These are phyloP conservation scores for Pseudogymnoascus sp. DNA, from an alignment of 2,329 filamentous ascomycete genomes.

Conservation along the genomic window DNA sequence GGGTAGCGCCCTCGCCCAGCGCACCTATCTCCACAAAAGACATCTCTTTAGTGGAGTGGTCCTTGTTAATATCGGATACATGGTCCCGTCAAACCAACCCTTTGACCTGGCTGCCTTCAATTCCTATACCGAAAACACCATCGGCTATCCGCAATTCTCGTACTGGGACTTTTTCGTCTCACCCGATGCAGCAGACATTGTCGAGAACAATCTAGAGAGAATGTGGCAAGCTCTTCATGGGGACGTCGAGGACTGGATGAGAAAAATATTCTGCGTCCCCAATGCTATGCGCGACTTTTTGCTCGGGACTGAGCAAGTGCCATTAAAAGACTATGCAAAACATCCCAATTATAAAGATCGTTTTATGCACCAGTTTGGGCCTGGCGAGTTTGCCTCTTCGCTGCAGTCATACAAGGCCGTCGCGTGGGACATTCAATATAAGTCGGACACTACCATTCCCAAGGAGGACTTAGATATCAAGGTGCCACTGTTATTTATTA, in stretches of 20 bases:
- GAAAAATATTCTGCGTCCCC: conserved; percentile 31
- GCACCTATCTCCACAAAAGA: conserved; percentile 36
- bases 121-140: conserved; percentile 24
- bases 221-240: conserved; percentile 31
- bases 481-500: conserved; percentile 33
- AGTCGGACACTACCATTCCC: conserved; percentile 24
- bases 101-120: conserved; percentile 35
- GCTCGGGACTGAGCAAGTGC: conserved; percentile 18
- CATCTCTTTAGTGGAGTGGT: conserved; percentile 35
- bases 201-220: conserved; percentile 34
- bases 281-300: conserved; percentile 30
- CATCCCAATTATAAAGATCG: conserved; percentile 26
- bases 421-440: conserved; percentile 22
- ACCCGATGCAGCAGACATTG: conserved; percentile 32
- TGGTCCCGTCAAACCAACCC: conserved; percentile 23
- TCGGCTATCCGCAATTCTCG: conserved; percentile 32
- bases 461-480: conserved; percentile 22
- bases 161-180: conserved; percentile 43
- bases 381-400: conserved; percentile 30
- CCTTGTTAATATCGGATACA: conserved; percentile 38
- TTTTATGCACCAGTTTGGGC: conserved; percentile 30
- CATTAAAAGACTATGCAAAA: conserved; percentile 30
- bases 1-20: conserved; percentile 36
- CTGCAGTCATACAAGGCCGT: conserved; percentile 33
- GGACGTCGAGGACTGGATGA: conserved; percentile 27